Evolutionary conservation across 768 basidiomycete species (phyloP).

Genomic region (Russula sp.): DNA sequence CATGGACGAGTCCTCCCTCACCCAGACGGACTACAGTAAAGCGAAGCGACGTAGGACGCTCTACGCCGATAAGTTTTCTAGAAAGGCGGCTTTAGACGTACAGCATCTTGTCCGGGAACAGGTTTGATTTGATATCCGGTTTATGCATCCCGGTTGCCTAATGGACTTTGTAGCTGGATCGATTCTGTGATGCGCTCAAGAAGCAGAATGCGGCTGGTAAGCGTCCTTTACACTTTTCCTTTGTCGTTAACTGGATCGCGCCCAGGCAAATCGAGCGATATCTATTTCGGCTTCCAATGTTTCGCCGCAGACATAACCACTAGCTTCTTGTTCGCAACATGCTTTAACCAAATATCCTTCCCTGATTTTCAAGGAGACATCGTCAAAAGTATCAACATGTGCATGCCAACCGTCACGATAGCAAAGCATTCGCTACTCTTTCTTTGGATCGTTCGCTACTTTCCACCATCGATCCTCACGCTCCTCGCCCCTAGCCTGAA

Average conservation of each 20-base stretch:
- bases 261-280: conserved; percentile 34
- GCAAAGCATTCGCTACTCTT: conserved; percentile 8
- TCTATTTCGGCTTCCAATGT: conserved; percentile 44
- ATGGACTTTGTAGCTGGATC: conserved; percentile 36
- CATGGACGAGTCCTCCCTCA: conserved; percentile 39
- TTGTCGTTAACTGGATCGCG: neutral
- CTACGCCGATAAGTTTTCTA: conserved; percentile 42
- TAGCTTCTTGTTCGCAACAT: conserved; percentile 42
- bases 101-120: conserved; percentile 39
- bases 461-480: conserved; percentile 6
- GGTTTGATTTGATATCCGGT: conserved; percentile 27
- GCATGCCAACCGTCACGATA: conserved; percentile 33
- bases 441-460: conserved; percentile 9
- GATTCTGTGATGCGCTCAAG: conserved; percentile 31
- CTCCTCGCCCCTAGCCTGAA: conserved; percentile 1
- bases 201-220: conserved; percentile 15
- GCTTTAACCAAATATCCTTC: conserved; percentile 37
- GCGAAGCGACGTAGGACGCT: conserved; percentile 38
- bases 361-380: conserved; percentile 41
- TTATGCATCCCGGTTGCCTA: neutral
- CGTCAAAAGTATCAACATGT: conserved; percentile 36
- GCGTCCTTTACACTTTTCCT: neutral
- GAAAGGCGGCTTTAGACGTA: conserved; percentile 38
- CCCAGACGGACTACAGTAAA: conserved; percentile 38
- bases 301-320: conserved; percentile 45